Percentiles rank a stretch among this genome's conserved stretches.
phyloP scores from a whole-genome alignment of 345 rosid genomes.

The Brassica incana region DNA sequence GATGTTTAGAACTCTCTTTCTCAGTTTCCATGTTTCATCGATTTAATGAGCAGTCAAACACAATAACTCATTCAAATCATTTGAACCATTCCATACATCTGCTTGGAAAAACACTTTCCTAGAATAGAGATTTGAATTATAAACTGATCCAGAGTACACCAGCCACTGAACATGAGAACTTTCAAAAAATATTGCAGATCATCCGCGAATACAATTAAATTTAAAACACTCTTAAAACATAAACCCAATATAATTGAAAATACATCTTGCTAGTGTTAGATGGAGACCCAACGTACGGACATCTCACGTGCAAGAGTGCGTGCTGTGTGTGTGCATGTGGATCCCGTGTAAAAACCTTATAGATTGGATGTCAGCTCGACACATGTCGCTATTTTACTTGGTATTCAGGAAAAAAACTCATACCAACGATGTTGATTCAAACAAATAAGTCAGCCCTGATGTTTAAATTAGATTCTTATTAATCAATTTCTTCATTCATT shows the following conservation, averaged over 20 bases:
- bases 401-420: background rate
- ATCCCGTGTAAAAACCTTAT: conserved; percentile 17
- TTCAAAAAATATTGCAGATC: background rate
- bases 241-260: background rate
- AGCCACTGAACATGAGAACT: background rate
- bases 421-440: conserved; percentile 7
- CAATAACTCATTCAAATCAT: conserved; percentile 50
- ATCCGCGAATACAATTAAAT: background rate
- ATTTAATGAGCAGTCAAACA: conserved; percentile 62
- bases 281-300: conserved; percentile 35
- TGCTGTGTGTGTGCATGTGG: too few relatives aligned
- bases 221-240: background rate
- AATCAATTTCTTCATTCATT: conserved; percentile 1
- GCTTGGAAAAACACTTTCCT: background rate
- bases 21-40: conserved; percentile 65
- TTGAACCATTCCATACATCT: conserved; percentile 50
- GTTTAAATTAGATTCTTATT: conserved; percentile 13
- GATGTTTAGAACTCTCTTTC: conserved; percentile 58
- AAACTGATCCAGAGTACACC: background rate
- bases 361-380: conserved; percentile 3
- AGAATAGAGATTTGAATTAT: background rate
- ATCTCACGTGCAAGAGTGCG: conserved; percentile 38
- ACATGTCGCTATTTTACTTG: background rate
- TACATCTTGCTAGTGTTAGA: background rate
- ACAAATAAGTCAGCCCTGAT: conserved; percentile 23